A percentile compares a stretch with the other conserved stretches of the same genome.
Evolutionary conservation across 2,329 filamentous ascomycete genomes (phyloP).

Genomic region (Geosmithia morbida): DNA sequence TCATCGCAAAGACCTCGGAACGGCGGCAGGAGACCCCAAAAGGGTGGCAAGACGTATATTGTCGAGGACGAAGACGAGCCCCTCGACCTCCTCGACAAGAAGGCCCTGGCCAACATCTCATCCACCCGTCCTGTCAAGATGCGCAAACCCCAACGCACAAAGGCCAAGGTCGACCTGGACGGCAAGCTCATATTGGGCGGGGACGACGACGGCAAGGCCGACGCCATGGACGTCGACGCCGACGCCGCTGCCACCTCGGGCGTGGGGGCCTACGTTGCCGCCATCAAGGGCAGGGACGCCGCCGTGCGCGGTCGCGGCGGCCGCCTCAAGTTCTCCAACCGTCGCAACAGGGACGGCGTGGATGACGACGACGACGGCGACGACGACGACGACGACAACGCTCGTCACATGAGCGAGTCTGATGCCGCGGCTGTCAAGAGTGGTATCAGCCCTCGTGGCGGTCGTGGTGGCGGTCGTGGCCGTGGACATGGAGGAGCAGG

Average conservation of each 20-base stretch:
- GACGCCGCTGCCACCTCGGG: slow-evolving; percentile 43
- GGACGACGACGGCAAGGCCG: slow-evolving; percentile 30
- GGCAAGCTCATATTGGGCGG: slow-evolving; percentile 67
- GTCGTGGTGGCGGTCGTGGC: slow-evolving; percentile 10
- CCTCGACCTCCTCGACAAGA: slow-evolving; percentile 80
- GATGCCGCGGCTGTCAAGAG: slow-evolving; percentile 38
- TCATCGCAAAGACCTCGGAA: slow-evolving; percentile 14
- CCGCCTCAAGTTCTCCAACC: slow-evolving; percentile 59
- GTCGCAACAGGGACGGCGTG: slow-evolving; percentile 30
- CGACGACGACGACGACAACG: slow-evolving; percentile 41
- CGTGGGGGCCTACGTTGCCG: slow-evolving; percentile 55
- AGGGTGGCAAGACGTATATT: slow-evolving; percentile 66
- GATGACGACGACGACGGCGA: slow-evolving; percentile 41
- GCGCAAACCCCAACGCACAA: slow-evolving; percentile 39
- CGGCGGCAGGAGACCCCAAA: slow-evolving; percentile 34
- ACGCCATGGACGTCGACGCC: slow-evolving; percentile 48
- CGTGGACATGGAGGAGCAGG: slow-evolving; percentile 18
- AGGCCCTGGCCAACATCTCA: slow-evolving; percentile 83
- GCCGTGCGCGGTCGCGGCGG: slow-evolving; percentile 50
- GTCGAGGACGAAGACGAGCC: slow-evolving; percentile 91
- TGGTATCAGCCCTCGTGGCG: slow-evolving; percentile 23
- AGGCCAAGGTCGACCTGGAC: slow-evolving; percentile 58
- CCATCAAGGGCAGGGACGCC: slow-evolving; percentile 52
- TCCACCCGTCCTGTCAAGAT: slow-evolving; percentile 66
- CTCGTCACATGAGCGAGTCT: slow-evolving; percentile 28